These are phyloP conservation scores for Carex arenaria DNA, from an alignment of 202 grass and related monocot species.

Conservation along the genomic window DNA sequence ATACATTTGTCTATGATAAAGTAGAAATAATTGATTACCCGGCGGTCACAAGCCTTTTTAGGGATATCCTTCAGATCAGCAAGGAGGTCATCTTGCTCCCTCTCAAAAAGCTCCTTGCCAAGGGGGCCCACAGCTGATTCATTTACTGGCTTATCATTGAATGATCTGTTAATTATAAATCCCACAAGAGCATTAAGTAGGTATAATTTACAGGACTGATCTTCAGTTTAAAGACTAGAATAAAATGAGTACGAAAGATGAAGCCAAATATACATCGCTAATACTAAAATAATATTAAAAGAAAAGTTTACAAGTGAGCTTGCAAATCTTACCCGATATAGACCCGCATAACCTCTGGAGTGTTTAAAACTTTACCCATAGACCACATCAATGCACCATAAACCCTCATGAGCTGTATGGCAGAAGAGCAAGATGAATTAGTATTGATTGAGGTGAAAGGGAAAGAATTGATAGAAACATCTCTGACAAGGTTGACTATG, in stretches of 20 bases:
- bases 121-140: constrained; percentile 64
- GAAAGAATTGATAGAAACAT: not conserved
- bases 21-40: constrained; percentile 34
- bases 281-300: not conserved
- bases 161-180: constrained; percentile 50
- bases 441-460: not conserved
- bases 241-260: not conserved
- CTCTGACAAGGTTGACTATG: not conserved
- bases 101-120: constrained; percentile 88
- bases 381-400: constrained; percentile 98
- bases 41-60: constrained; percentile 75
- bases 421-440: constrained; percentile 3
- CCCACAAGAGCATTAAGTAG: not conserved
- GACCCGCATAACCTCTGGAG: constrained; percentile 82
- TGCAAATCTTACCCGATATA: constrained; percentile 69
- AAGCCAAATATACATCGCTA: not conserved
- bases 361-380: constrained; percentile 90
- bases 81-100: constrained; percentile 74
- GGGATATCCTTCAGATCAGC: constrained; percentile 78
- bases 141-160: constrained; percentile 82
- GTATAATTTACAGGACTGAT: constrained; percentile 8
- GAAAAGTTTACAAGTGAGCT: not conserved
- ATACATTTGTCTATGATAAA: not conserved
- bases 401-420: constrained; percentile 94
- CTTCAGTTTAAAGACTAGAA: constrained; percentile 10